These are phyloP conservation scores for Dothistroma septosporum DNA, from an alignment of 2,329 filamentous ascomycete species.

Conservation along the genomic window DNA sequence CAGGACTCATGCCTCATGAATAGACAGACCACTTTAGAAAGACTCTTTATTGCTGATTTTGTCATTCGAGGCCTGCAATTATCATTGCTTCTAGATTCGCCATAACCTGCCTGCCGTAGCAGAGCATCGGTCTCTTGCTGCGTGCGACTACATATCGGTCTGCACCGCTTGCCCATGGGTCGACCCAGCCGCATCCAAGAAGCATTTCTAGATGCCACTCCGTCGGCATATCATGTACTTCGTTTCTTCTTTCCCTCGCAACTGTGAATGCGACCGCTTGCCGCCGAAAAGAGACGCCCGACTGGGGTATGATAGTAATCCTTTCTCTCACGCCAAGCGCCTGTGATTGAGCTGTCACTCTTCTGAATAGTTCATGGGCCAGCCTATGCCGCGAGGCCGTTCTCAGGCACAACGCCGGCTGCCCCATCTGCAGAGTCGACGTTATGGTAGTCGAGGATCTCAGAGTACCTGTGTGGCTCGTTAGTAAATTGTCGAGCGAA, in stretches of 20 bases:
- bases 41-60: neutral
- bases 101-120: conserved; percentile 1
- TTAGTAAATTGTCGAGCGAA: conserved; percentile 1
- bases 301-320: neutral
- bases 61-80: conserved; percentile 5
- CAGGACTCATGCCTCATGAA: neutral
- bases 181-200: conserved; percentile 2
- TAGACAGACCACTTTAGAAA: neutral
- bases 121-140: conserved; percentile 1
- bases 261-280: neutral
- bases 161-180: conserved; percentile 2
- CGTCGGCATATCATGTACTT: conserved; percentile 2
- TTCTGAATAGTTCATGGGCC: neutral
- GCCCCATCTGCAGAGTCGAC: conserved; percentile 56
- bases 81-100: neutral
- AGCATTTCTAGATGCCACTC: conserved; percentile 1
- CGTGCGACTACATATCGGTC: conserved; percentile 6
- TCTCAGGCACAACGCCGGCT: conserved; percentile 18
- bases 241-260: neutral
- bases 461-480: conserved; percentile 71
- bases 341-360: neutral
- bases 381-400: conserved; percentile 12
- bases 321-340: neutral
- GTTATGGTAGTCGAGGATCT: conserved; percentile 98
- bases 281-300: neutral